Conservation (phyloP, 2,329 filamentous ascomycete species). For the Lasiodiplodia sp. region DNA sequence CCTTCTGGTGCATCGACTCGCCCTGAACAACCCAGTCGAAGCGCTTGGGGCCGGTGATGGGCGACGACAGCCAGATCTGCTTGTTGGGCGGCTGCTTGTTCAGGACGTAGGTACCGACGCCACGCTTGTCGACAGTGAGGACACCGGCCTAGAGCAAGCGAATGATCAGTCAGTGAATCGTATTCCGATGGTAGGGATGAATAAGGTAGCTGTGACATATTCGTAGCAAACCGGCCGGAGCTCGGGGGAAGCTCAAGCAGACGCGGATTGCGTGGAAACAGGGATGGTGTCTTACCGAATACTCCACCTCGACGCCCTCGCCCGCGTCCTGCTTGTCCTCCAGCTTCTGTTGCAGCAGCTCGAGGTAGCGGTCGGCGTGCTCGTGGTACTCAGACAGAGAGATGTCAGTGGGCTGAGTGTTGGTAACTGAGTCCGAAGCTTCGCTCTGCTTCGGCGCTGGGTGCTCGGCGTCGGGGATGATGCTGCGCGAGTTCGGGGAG, state of each 20-base stretch:
- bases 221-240: neutral
- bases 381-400: slow-evolving; percentile 77
- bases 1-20: slow-evolving; percentile 79
- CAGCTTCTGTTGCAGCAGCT: slow-evolving; percentile 65
- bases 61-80: slow-evolving; percentile 95
- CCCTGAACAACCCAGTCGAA: slow-evolving; percentile 85
- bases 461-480: slow-evolving; percentile 55
- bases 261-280: neutral
- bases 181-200: neutral
- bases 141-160: slow-evolving; percentile 73
- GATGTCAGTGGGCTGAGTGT: slow-evolving; percentile 67
- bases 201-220: neutral
- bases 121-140: slow-evolving; percentile 74
- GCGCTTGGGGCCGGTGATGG: slow-evolving; percentile 88
- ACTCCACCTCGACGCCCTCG: slow-evolving; percentile 87
- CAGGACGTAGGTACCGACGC: slow-evolving; percentile 84
- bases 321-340: slow-evolving; percentile 77
- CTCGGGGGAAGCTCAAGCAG: neutral
- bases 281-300: slow-evolving; percentile 66
- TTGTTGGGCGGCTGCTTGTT: slow-evolving; percentile 99
- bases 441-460: slow-evolving; percentile 47
- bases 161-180: neutral
- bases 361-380: slow-evolving; percentile 77
- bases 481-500: slow-evolving; percentile 40
- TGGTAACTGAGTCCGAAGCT: slow-evolving; percentile 42